Base-by-base conservation (phyloP, 805 yeast genomes). In the Schizosaccharomyces osmophilus region DNA sequence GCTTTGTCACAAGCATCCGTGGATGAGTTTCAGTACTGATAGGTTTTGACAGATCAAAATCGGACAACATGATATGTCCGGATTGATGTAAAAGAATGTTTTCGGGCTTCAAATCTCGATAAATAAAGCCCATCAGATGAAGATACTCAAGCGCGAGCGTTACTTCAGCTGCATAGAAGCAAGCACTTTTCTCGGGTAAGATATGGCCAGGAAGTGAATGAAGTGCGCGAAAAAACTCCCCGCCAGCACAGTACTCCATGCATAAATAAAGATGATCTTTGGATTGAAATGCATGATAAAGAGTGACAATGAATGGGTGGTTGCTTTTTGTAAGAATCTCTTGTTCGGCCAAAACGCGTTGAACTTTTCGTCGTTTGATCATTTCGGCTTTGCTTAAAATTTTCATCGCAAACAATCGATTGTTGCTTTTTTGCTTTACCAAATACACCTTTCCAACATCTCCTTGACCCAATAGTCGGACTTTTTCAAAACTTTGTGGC, bases 191-290 rank as follows among this genome's bases (percentile, higher is more conserved):
- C 71, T 93, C 99, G 26, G 81, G 75, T 17, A 93, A 83, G 65
- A 94, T 85, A 69, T 88, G 87, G 62, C 87, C 81, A 64, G 82
- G 83, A 64, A 97, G 77, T 0, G 97, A 88, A 72, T 93, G 98
- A 61, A 93, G 73, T 0, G 97, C 98, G 63, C 97, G 76, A 75
- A 93, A 93, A 68, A 93, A 93, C 73, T 94, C 98, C 57, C 99
- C 99, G 42, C 99, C 99, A 88, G 93, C 87, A 69, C 99, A 93
- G 68, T 90, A 93, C 70, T 93, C 99, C 95, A 94, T 90, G 72
- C 99, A 93, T 48, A 93, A 78, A 67, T 88, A 93, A 13, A 93
- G 73, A 68, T 85, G 82, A 67, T 89, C 97, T 63, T 87, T 93
- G 3, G 95, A 84, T 73, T 93, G 98, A 74, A 93, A 93, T 0